phyloP scores from a whole-genome alignment of 192 early-diverging fungal genomes.

The Coemansia sp. region DNA sequence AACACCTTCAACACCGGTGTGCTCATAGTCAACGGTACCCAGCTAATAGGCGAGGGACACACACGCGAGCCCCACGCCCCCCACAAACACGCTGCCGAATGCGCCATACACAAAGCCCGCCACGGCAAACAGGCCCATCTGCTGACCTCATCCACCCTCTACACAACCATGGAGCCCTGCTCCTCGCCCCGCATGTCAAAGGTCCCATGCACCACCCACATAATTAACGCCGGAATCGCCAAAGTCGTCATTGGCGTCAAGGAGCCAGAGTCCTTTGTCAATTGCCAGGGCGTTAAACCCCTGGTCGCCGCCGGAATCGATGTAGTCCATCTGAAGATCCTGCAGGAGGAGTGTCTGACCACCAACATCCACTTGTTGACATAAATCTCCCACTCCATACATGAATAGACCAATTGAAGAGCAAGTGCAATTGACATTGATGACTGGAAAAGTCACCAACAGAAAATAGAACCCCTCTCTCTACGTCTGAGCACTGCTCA shows the following conservation, averaged over 20 bases:
- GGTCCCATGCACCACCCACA: slow-evolving; percentile 70
- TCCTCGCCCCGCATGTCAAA: slow-evolving; percentile 68
- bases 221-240: slow-evolving; percentile 66
- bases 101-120: slow-evolving; percentile 26
- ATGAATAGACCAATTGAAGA: no score
- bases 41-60: slow-evolving; percentile 26
- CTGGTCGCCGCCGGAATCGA: slow-evolving; percentile 70
- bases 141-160: slow-evolving; percentile 64
- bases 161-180: slow-evolving; percentile 99
- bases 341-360: slow-evolving; percentile 70
- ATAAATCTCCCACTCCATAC: background rate
- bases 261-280: slow-evolving; percentile 86
- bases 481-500: no score
- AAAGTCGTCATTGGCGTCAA: slow-evolving; percentile 82
- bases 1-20: slow-evolving; percentile 34
- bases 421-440: no score
- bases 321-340: slow-evolving; percentile 68
- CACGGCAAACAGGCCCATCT: background rate
- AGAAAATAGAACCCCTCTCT: no score
- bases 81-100: slow-evolving; percentile 24
- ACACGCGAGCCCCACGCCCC: slow-evolving; percentile 26
- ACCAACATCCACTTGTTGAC: slow-evolving; percentile 66
- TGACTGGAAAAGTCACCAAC: no score
- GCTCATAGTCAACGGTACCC: slow-evolving; percentile 28
- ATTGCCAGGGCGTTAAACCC: slow-evolving; percentile 69